Evolutionary conservation across 176 grass and related monocot species (phyloP).

Genomic region (Dendrocalamus sinicus): DNA sequence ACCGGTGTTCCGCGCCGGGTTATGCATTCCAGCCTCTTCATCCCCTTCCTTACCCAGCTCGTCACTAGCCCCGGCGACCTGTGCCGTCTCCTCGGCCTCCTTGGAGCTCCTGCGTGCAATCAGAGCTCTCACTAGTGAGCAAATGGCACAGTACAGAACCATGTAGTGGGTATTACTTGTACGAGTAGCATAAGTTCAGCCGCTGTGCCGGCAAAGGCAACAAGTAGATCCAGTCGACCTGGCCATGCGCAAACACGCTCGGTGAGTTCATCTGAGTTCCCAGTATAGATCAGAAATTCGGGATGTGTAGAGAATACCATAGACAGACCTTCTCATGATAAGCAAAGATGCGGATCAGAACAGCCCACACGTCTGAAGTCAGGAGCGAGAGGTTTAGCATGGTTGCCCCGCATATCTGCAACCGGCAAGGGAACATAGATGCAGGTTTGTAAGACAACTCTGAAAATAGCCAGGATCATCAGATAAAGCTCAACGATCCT

Average conservation of each 20-base stretch:
- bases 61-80: conserved; percentile 45
- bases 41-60: conserved; percentile 25
- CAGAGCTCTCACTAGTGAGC: neutral
- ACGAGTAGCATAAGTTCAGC: conserved; percentile 61
- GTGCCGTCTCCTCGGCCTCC: conserved; percentile 40
- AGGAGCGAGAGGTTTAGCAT: conserved; percentile 69
- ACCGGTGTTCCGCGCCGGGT: neutral
- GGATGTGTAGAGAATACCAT: neutral
- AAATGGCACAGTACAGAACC: neutral
- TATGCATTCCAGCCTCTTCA: conserved; percentile 41
- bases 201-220: conserved; percentile 54
- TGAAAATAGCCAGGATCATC: no score
- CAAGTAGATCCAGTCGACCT: conserved; percentile 91
- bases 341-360: conserved; percentile 69
- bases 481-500: no score
- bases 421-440: no score
- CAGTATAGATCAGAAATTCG: neutral
- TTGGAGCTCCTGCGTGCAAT: conserved; percentile 41
- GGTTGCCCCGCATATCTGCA: conserved; percentile 46
- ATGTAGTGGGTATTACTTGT: neutral
- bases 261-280: conserved; percentile 23
- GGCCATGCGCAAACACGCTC: neutral
- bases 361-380: conserved; percentile 73
- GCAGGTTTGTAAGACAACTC: no score
- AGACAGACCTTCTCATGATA: conserved; percentile 59